A percentile compares a stretch with the other conserved stretches of the same genome.
Conservation (phyloP, 805 yeast species). For the Brettanomyces anomalus region DNA sequence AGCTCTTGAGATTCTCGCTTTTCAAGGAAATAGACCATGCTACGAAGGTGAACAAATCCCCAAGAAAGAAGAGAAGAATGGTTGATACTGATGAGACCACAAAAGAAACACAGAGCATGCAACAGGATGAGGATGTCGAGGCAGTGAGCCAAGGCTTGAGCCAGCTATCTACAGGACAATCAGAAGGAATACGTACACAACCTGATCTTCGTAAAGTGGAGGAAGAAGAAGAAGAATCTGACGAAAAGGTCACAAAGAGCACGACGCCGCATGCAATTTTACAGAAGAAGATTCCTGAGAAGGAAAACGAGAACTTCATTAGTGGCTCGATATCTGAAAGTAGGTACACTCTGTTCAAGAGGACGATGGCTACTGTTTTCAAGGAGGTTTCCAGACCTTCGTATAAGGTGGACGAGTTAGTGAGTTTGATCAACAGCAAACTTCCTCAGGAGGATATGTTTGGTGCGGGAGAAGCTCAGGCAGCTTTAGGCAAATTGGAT, state of each 20-base stretch:
- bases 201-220: neutral
- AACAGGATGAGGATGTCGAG: neutral
- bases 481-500: slow-evolving; percentile 35
- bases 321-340: slow-evolving; percentile 38
- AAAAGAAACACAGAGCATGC: neutral
- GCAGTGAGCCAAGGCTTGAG: neutral
- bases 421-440: slow-evolving; percentile 16
- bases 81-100: slow-evolving; percentile 21
- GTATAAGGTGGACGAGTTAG: slow-evolving; percentile 17
- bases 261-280: slow-evolving; percentile 6
- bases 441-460: slow-evolving; percentile 39
- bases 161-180: neutral
- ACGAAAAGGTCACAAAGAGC: slow-evolving; percentile 1
- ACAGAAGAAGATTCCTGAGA: slow-evolving; percentile 3
- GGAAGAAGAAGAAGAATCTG: slow-evolving; percentile 10
- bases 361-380: slow-evolving; percentile 37
- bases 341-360: slow-evolving; percentile 38
- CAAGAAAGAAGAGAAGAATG: slow-evolving; percentile 30
- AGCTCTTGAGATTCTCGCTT: slow-evolving; percentile 73
- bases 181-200: neutral
- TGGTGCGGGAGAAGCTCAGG: slow-evolving; percentile 33
- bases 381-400: slow-evolving; percentile 32
- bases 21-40: slow-evolving; percentile 52
- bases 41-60: slow-evolving; percentile 24
- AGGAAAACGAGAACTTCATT: slow-evolving; percentile 8